A percentile compares a stretch with the other conserved stretches of the same genome.
Evolutionary conservation across 768 basidiomycete species (phyloP).

Genomic region (Boletus reticuloceps): DNA sequence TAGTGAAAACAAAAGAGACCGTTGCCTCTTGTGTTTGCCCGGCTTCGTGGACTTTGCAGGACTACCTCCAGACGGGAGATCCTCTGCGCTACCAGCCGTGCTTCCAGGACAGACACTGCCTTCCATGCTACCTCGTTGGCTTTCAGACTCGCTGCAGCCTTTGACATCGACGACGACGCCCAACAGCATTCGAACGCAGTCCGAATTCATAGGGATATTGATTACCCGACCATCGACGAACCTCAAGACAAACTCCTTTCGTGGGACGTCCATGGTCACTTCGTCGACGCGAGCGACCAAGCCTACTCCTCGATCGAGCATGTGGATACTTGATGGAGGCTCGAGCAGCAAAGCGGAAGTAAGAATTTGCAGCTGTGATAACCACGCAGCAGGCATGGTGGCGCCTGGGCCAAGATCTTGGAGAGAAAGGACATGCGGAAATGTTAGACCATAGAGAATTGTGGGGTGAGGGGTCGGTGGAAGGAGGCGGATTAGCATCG

Average conservation of each 20-base stretch:
- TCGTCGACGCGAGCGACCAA: conserved; percentile 53
- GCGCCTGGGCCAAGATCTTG: conserved; percentile 30
- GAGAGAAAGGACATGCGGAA: conserved; percentile 40
- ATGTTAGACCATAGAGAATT: conserved; percentile 58
- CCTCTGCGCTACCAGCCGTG: conserved; percentile 15
- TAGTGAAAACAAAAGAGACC: conserved; percentile 67
- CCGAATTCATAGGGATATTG: conserved; percentile 45
- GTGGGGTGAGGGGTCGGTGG: conserved; percentile 45
- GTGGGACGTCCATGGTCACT: conserved; percentile 59
- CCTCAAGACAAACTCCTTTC: conserved; percentile 44
- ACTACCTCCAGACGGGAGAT: conserved; percentile 6
- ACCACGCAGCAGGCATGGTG: conserved; percentile 51
- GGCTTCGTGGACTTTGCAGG: conserved; percentile 33
- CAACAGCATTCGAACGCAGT: conserved; percentile 46
- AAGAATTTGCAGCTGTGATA: conserved; percentile 49
- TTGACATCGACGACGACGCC: conserved; percentile 53
- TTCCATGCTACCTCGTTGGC: conserved; percentile 32
- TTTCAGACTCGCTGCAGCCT: conserved; percentile 39
- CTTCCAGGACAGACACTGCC: conserved; percentile 24
- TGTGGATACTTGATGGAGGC: conserved; percentile 49
- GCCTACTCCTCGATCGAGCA: conserved; percentile 59
- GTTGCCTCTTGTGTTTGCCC: conserved; percentile 63
- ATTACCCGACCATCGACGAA: conserved; percentile 58
- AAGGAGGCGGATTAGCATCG: conserved; percentile 59
- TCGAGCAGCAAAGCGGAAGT: conserved; percentile 50